Evolutionary conservation across 2,329 filamentous ascomycete genomes (phyloP).

Genomic region (Venturia oleaginea): DNA sequence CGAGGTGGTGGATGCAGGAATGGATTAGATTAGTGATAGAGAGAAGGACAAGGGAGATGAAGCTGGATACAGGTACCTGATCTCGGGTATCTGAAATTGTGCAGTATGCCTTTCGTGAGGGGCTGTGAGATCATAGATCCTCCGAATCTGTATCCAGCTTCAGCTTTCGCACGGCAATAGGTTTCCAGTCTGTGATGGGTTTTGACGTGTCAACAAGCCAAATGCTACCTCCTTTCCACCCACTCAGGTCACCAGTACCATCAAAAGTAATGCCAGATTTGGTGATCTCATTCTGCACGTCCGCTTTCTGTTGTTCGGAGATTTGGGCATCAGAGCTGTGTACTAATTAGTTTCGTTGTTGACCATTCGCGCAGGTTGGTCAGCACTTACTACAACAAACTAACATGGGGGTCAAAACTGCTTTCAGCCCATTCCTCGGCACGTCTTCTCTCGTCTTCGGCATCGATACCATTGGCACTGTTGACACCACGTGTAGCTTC

Average conservation of each 20-base stretch:
- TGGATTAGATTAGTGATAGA: too few species aligned
- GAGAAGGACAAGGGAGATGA: too few species aligned
- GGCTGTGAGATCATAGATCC: neutral
- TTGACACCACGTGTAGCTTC: neutral
- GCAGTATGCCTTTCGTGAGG: too few species aligned
- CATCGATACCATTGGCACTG: neutral
- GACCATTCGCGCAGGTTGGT: neutral
- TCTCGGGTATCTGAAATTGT: too few species aligned
- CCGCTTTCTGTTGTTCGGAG: neutral
- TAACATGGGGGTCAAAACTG: neutral
- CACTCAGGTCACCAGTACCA: conserved; percentile 4
- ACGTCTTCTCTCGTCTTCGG: neutral
- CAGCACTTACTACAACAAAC: conserved; percentile 9
- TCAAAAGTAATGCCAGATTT: conserved; percentile 4
- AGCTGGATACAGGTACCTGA: too few species aligned
- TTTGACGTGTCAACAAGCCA: conserved; percentile 11
- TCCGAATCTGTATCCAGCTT: neutral
- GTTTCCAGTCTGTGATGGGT: conserved; percentile 1
- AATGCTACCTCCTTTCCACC: conserved; percentile 8
- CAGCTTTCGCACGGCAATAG: too few species aligned
- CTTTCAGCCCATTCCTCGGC: neutral
- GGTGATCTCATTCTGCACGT: neutral
- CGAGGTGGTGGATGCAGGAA: too few species aligned
- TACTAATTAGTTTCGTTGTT: neutral
- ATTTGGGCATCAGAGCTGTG: neutral